phyloP scores from a whole-genome alignment of 257 asterid species.

The Asclepias syriaca region DNA sequence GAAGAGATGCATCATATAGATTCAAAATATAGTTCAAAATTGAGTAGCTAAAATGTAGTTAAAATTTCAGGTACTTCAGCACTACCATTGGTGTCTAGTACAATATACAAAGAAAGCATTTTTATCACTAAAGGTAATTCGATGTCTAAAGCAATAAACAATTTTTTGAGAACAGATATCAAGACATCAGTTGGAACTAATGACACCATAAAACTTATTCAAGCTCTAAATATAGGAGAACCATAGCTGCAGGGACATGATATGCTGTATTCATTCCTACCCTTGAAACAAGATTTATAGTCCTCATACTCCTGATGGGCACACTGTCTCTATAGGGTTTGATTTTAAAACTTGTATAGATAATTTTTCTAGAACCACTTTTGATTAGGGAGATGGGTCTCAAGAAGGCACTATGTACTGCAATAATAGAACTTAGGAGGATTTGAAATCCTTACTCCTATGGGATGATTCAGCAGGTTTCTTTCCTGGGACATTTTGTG shows the following conservation, averaged over 20 bases:
- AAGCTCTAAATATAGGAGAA: background rate
- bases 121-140: background rate
- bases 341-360: background rate
- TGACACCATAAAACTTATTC: background rate
- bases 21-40: background rate
- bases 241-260: background rate
- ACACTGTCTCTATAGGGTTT: background rate
- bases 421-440: conserved; percentile 7
- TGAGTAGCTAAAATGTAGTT: background rate
- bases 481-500: conserved; percentile 47
- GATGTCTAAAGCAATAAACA: background rate
- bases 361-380: conserved; percentile 1
- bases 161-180: background rate
- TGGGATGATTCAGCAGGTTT: conserved; percentile 35
- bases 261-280: background rate
- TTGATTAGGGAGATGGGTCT: conserved; percentile 4
- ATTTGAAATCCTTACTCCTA: conserved; percentile 27
- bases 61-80: background rate
- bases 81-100: background rate
- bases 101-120: background rate
- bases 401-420: conserved; percentile 2
- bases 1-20: too few species aligned
- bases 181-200: background rate
- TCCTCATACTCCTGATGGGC: background rate
- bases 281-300: background rate